Conservation (phyloP, 1,284 basidiomycete genomes). For the Boletus chippewaensis region DNA sequence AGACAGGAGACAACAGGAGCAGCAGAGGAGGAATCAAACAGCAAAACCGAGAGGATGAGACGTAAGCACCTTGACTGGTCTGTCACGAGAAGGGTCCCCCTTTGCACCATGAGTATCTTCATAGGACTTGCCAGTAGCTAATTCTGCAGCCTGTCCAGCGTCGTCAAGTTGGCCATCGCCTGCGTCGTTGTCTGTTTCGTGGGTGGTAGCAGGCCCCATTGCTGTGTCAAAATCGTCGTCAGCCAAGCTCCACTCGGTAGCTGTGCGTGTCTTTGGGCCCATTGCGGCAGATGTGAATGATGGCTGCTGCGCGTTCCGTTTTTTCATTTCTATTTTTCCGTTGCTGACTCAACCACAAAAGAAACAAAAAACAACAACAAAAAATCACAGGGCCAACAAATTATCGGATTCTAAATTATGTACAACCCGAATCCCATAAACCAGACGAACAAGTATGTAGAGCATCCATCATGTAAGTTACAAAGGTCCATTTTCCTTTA, state of each 20-base stretch:
- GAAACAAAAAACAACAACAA: not conserved
- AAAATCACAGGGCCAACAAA: not conserved
- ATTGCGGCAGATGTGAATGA: constrained; percentile 16
- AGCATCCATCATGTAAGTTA: not conserved
- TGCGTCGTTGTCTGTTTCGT: constrained; percentile 23
- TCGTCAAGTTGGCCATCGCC: constrained; percentile 29
- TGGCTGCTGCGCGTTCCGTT: not conserved
- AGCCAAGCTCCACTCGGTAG: constrained; percentile 45
- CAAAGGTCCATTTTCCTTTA: constrained; percentile 6
- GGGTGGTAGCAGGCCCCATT: constrained; percentile 39
- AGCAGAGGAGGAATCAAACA: constrained; percentile 25
- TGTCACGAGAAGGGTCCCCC: constrained; percentile 53
- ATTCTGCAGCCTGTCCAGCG: constrained; percentile 18
- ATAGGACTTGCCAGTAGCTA: constrained; percentile 30
- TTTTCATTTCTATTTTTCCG: constrained; percentile 3
- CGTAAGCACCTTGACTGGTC: constrained; percentile 86
- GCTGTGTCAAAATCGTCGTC: constrained; percentile 41
- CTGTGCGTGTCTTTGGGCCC: constrained; percentile 22
- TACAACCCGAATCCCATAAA: too few species aligned
- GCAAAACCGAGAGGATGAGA: constrained; percentile 45
- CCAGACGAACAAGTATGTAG: not conserved
- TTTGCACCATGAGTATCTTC: constrained; percentile 35
- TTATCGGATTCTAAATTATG: not conserved
- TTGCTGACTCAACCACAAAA: not conserved
- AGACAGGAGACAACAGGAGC: constrained; percentile 16